Evolutionary conservation across 805 yeast genomes (phyloP).

Genomic region (Kockiozyma suomiensis): DNA sequence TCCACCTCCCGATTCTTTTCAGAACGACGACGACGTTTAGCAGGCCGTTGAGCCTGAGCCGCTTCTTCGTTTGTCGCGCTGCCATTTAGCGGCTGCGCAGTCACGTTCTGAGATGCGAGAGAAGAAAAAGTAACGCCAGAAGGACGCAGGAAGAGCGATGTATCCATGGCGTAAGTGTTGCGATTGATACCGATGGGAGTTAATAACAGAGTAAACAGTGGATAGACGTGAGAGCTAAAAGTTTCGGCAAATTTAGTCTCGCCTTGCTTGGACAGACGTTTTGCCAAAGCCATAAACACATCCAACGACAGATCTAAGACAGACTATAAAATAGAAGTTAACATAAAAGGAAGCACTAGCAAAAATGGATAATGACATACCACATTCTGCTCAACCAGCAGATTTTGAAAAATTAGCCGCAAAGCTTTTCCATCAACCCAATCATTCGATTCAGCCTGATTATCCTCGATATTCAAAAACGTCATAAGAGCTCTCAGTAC

Average conservation of each 20-base stretch:
- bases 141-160: slow-evolving; percentile 73
- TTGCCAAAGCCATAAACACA: slow-evolving; percentile 23
- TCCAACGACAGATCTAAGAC: slow-evolving; percentile 26
- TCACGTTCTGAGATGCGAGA: slow-evolving; percentile 3
- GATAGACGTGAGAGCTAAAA: slow-evolving; percentile 59
- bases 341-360: background rate
- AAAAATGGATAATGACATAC: slow-evolving; percentile 36
- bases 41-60: slow-evolving; percentile 12
- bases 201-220: slow-evolving; percentile 65
- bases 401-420: slow-evolving; percentile 80
- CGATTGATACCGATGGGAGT: slow-evolving; percentile 96
- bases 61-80: slow-evolving; percentile 1
- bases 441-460: slow-evolving; percentile 44
- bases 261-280: slow-evolving; percentile 8
- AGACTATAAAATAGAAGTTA: background rate
- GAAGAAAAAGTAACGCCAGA: slow-evolving; percentile 56
- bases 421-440: slow-evolving; percentile 81
- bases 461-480: slow-evolving; percentile 57
- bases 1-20: slow-evolving; percentile 17
- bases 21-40: slow-evolving; percentile 27
- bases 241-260: slow-evolving; percentile 49
- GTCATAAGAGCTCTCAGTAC: slow-evolving; percentile 80
- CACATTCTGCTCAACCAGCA: slow-evolving; percentile 83
- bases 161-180: slow-evolving; percentile 81
- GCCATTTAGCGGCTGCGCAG: slow-evolving; percentile 8